These are phyloP conservation scores for Russula compacta DNA, from an alignment of 768 basidiomycete genomes.

Conservation along the genomic window DNA sequence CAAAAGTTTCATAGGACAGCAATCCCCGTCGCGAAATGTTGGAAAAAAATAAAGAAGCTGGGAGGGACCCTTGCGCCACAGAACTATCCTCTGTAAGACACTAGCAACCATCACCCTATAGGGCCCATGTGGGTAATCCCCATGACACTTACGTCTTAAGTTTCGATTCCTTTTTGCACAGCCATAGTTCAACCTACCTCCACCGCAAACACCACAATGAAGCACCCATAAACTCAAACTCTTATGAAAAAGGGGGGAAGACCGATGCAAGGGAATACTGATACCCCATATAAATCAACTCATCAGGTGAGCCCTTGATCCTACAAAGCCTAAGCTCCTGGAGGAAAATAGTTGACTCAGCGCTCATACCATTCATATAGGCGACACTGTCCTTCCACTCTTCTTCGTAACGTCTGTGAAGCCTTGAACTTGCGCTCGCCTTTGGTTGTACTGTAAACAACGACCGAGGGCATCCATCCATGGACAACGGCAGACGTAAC, in stretches of 20 bases:
- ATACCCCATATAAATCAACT: not conserved
- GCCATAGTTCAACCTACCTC: not conserved
- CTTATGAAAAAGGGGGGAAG: no score
- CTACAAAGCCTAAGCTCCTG: no score
- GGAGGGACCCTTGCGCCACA: not conserved
- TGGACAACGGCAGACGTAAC: not conserved
- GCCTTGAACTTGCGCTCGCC: not conserved
- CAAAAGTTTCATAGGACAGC: not conserved
- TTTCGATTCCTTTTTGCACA: not conserved
- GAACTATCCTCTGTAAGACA: not conserved
- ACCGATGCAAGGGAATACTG: not conserved
- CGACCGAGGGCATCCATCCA: not conserved
- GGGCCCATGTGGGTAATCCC: not conserved
- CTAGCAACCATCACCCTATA: not conserved
- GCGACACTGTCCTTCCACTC: no score
- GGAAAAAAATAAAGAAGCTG: not conserved
- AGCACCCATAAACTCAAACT: not conserved
- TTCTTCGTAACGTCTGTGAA: no score
- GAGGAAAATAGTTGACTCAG: no score
- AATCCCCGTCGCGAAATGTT: not conserved
- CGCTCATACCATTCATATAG: no score
- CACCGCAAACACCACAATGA: not conserved
- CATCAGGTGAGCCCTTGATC: no score
- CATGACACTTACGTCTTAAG: no score
- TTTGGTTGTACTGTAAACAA: not conserved